Evolutionary conservation across 1,284 basidiomycete species (phyloP).

Genomic region (Inonotus hispidus): DNA sequence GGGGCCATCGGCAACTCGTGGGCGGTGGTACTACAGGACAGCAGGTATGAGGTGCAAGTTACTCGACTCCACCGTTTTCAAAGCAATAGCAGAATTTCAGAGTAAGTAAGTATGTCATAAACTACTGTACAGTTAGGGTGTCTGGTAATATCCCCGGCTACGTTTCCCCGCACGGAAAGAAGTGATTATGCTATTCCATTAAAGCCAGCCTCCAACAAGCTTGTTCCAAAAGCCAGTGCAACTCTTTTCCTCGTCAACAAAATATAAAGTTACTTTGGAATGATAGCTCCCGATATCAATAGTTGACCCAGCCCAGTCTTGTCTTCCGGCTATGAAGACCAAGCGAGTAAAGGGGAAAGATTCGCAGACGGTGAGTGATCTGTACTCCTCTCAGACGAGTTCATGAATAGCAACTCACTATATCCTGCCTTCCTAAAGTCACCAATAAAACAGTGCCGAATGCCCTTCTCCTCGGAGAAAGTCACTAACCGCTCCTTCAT

Average conservation of each 20-base stretch:
- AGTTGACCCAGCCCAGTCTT: constrained; percentile 10
- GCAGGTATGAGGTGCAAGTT: no score
- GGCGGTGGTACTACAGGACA: no score
- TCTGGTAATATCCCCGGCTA: no score
- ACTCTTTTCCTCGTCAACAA: constrained; percentile 1
- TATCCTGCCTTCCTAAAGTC: not conserved
- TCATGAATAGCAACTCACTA: not conserved
- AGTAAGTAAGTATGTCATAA: no score
- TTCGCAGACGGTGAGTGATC: not conserved
- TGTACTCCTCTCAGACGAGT: not conserved
- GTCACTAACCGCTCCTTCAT: constrained; percentile 6
- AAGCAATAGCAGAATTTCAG: no score
- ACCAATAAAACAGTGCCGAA: constrained; percentile 11
- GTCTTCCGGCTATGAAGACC: not conserved
- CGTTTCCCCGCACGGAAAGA: no score
- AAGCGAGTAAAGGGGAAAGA: not conserved
- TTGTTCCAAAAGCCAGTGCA: not conserved
- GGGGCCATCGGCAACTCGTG: no score
- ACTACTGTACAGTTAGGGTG: no score
- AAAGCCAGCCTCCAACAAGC: not conserved
- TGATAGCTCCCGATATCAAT: constrained; percentile 5
- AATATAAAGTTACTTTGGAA: constrained; percentile 6
- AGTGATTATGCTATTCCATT: no score
- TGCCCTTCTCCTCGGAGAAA: constrained; percentile 11
- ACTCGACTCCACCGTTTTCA: no score